Evolutionary conservation across 164 flowering plant species (phyloP), one percentile per base, ranked within the genome.

Genomic region (Tetrastigma voinierianum): DNA sequence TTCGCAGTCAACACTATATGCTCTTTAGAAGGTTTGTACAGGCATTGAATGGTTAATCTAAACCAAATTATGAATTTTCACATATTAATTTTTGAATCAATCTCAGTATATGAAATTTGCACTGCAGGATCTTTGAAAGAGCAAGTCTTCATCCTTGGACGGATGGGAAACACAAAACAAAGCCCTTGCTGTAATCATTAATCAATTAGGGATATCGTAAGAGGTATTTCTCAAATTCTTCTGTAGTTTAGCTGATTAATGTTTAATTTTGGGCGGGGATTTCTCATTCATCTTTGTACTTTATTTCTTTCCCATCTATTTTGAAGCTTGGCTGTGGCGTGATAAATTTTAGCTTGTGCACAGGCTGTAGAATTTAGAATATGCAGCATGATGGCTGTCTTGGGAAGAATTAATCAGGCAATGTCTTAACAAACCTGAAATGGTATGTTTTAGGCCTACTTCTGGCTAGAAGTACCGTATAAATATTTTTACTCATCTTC

Each of bases 371-470:
- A 96, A 62, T 96, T 96, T 77, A 96, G 52, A 84, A 79, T 19
- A 74, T 82, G 87, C 98, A 96, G 72, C 96, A 96, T 65, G 98
- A 96, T 76, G 98, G 23, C 93, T 96, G n/a, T n/a, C n/a, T n/a
- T 93, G 99, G 99, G 96, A 92, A 86, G 99, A 96, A 74, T 75
- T 96, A 66, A 88, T 96, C 55, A 87, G 77, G 67, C 98, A 90
- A 73, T 89, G 97, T 61, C 82, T 93, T 32, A 58, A 89, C 74
- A 90, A 87, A 66, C 90, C 99, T 59, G 97, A 96, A 82, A 96
- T 96, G 99, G 99, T 96, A 87, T 32, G 11, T 32, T 40, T 24
- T 49, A 21, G 45, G n/a, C 44, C 2, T 25, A 13, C n/a, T n/a
- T n/a, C n/a, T n/a, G n/a, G n/a, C n/a, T n/a, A n/a, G n/a, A n/a